phyloP scores from a whole-genome alignment of 306 rosid genomes.

The Acacia acuminata region DNA sequence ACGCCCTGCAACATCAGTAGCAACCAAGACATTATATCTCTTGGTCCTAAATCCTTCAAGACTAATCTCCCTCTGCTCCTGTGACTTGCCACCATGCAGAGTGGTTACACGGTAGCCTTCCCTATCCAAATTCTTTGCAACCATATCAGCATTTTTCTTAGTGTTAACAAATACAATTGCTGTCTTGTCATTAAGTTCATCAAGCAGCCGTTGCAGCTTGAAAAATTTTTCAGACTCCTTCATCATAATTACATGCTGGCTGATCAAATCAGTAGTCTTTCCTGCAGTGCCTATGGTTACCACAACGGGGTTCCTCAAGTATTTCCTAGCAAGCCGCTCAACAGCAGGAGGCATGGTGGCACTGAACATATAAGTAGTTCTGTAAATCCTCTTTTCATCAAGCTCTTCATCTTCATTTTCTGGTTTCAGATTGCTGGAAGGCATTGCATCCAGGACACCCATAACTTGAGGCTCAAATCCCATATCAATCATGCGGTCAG shows the following conservation, averaged over 20 bases:
- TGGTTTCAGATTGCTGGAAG: background rate
- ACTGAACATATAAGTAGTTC: background rate
- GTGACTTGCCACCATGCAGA: slow-evolving; percentile 4
- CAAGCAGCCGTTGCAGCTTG: background rate
- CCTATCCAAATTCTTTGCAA: background rate
- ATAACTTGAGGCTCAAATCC: background rate
- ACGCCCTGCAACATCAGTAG: slow-evolving; percentile 5
- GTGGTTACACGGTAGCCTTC: slow-evolving; percentile 1
- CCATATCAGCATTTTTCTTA: slow-evolving; percentile 2
- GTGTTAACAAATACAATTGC: background rate
- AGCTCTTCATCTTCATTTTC: slow-evolving; percentile 1
- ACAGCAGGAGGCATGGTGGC: slow-evolving; percentile 5
- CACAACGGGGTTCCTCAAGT: background rate
- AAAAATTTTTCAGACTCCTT: background rate
- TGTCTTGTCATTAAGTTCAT: background rate
- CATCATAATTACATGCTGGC: background rate
- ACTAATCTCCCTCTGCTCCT: slow-evolving; percentile 2
- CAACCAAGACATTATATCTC: slow-evolving; percentile 4
- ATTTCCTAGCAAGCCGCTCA: slow-evolving; percentile 2
- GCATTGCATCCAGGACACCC: background rate
- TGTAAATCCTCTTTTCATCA: slow-evolving; percentile 1
- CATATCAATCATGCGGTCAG: slow-evolving; percentile 5
- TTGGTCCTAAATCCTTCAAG: slow-evolving; percentile 7
- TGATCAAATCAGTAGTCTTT: slow-evolving; percentile 1
- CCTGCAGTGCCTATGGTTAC: slow-evolving; percentile 11